Evolutionary conservation across 2,329 filamentous ascomycete genomes (phyloP), one percentile per base, ranked within the genome.

Genomic region (Fusarium sp.): DNA sequence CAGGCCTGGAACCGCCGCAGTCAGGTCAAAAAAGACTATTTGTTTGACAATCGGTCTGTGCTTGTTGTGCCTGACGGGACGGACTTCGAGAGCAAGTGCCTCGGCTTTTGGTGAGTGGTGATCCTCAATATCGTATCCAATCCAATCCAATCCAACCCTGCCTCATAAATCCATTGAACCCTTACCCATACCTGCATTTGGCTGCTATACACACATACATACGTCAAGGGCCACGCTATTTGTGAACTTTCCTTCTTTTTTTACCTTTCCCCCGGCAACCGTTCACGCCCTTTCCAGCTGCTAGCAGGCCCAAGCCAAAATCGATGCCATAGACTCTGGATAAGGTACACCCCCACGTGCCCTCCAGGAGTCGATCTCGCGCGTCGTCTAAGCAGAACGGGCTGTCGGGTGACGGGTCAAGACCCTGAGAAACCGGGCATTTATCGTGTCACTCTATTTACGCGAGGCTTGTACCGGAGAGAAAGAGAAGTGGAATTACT

Each of bases 391-490:
- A 63, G 45, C 40, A 33, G 41, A 37, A 45, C 51, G 58, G 40
- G 51, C 45, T 63, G 66, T 72, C 69, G 64, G 70, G 61, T 70
- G 69, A 73, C 53, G 62, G 53, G 57, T 49, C 41, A 62, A 62
- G 65, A 56, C 59, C 67, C 59, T 66, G 59, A 55, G 56, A 40
- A 49, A 50, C 61, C 51, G 54, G 67, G 52, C 48, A 42, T 53
- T 56, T 66, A 66, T 67, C 70, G 66, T 70, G 63, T 68, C 58
- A 67, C 56, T 72, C 60, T 71, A 23, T 65, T 69, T 69, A 66
- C 64, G 65, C 63, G 50, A 58, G 52, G 49, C 36, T 56, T 52
- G 39, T 52, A 37, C 36, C 48, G 33, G 48, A 58, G 45, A 50
- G 52, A 62, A 55, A 53, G 41, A 59, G 47, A 56, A 52, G 57